Base-by-base conservation (phyloP, 495 filamentous ascomycete genomes). In the Neurospora sp. region DNA sequence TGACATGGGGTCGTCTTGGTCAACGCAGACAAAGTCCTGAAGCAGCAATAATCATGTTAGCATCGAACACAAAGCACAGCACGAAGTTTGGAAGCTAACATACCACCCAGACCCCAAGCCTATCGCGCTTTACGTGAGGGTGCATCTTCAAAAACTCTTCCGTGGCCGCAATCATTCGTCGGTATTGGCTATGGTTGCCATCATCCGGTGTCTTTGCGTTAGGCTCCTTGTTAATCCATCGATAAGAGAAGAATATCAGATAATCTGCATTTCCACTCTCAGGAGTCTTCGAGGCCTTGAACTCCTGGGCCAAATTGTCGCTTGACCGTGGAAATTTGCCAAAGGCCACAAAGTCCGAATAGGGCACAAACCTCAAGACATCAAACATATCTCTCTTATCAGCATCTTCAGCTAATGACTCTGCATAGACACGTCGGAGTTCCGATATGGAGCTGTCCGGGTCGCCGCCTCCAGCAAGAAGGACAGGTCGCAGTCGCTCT, bases 241-340 rank as follows among this genome's bases (percentile, higher is more conserved):
- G 69, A 20, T 79, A 79, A 2, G 78, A 79, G 48, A 79, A 78
- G 70, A 79, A 79, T 14, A 79, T 71, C 35, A 79, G 38, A 5
- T 74, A 78, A 7, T 74, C 74, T 61, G 53, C 31, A 31, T 31
- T 31, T 31, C n/a, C n/a, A 8, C 53, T 61, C 2, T 61, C 42
- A 69, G 70, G 14, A 8, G 22, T 14, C 53, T 22, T 22, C 11
- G 11, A 27, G 48, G 16, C 48, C 12, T 68, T 12, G 31, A 48
- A 70, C 20, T 69, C 40, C 35, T 46, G 68, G n/a, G 42, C 74
- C 27, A 79, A 40, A 3, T 66, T 72, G 27, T 79, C 78, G 48
- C 70, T 75, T 3, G 74, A 75, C 14, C 75, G 71, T 39, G 75
- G 75, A 9, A 79, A 71, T 71, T 71, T 40, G 1, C 74, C 76